These are phyloP conservation scores for Pneumocystis sp. DNA, from an alignment of 1,139 yeast genomes.

Conservation along the genomic window DNA sequence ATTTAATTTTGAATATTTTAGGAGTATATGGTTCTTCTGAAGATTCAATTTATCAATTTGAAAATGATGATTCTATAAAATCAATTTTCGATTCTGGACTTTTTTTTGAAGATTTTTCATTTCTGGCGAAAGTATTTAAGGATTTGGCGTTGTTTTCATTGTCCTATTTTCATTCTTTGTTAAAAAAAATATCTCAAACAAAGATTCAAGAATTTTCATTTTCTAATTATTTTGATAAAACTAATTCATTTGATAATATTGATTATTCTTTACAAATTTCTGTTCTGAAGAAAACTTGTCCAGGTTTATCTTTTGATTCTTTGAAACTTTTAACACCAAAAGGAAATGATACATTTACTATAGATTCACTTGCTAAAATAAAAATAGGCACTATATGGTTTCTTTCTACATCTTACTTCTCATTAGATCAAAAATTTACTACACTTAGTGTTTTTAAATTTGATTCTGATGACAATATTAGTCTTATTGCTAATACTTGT, in stretches of 20 bases:
- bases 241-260: background rate
- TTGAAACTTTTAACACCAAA: background rate
- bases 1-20: background rate
- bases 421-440: background rate
- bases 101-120: background rate
- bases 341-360: background rate
- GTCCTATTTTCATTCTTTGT: background rate
- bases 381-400: background rate
- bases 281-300: background rate
- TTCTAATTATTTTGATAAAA: background rate
- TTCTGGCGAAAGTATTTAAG: background rate
- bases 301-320: background rate
- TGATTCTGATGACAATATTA: background rate
- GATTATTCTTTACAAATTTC: background rate
- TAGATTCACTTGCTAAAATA: background rate
- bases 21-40: background rate
- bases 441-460: background rate
- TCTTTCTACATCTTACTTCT: background rate
- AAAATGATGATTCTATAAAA: background rate
- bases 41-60: background rate
- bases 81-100: background rate
- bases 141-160: background rate
- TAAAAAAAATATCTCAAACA: background rate
- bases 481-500: background rate
- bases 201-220: background rate